Base-by-base conservation (phyloP, 2,329 filamentous ascomycete genomes). In the Colletotrichum gigasporum region DNA sequence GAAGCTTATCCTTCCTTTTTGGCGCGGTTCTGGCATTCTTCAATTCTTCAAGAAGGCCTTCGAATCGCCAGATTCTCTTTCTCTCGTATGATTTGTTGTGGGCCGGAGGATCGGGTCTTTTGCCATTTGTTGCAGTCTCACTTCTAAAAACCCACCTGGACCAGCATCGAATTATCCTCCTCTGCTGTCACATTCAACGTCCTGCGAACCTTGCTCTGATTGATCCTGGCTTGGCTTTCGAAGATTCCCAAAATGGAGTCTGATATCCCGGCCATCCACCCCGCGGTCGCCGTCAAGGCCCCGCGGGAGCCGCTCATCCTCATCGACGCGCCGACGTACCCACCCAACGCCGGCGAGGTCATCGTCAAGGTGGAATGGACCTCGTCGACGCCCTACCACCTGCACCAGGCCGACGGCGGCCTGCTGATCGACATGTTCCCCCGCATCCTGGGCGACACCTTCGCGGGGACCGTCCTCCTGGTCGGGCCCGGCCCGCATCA, bases 401-500 rank as follows among this genome's bases (percentile, higher is more conserved):
- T 90, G 5, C 88, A 90, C 73, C 83, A 86, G 63, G 84, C 85
- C 44, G 86, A 89, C 68, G 86, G 87, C 34, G 86, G 85, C 0
- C 76, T 90, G 0, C 71, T 88, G 11, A 79, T 88, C 10, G 69
- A 76, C 26, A 74, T 73, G 9, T 76, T 80, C 22, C 86, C 86
- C 0, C 77, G 81, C 65, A 74, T 84, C 5, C 76, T 85, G 9
- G 86, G 87, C 32, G 81, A 82, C 57, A 79, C 82, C 20, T 75
- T 79, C 3, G 85, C 81, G 4, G 87, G 88, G 3, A 79, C 78
- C 1, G 82, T 90, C 11, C 80, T 85, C 2, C 79, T 83, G 47
- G 72, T 85, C 4, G 86, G 86, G 0, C 70, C 79, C 0, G 71
- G 71, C 1, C 65, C 65, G 18, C 65, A 67, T 35, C 56, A 65